Evolutionary conservation across 1,284 basidiomycete species (phyloP), one percentile per base, ranked within the genome.

Genomic region (Microbotryomycetes sp.): DNA sequence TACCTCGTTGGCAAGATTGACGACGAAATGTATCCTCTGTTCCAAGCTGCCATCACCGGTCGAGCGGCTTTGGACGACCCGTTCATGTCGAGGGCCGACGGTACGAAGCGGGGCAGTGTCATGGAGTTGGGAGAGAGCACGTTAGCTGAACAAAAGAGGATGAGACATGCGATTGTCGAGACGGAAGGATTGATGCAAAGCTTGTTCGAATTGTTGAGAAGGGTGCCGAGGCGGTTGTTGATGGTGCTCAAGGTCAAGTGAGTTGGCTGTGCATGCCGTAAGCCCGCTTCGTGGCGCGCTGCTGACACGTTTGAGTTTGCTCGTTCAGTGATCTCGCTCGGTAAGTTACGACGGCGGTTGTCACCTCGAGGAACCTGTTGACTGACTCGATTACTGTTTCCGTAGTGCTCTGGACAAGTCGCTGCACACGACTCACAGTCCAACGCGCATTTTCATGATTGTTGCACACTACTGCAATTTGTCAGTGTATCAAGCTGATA

Each of bases 381-480:
- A n/a, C 52, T 73, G 9, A 72, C 72, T n/a, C 64, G 75, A 54
- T 5, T 35, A n/a, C 4, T 35, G 29, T 21, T 26, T 16, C 13
- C 16, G 15, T 49, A 64, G 89, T 86, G 3, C 91, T 81, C 74
- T 82, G 11, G 81, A 82, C 64, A 71, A 74, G n/a, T 76, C 78
- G 52, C 70, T 82, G 46, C 75, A 79, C 26, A 82, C 81, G 0
- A 82, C 81, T 0, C 81, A 82, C 67, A 72, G 65, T 50, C 69
- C 63, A 46, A 88, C 81, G 62, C 86, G 92, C 13, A 84, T 96
- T 71, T 98, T 97, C 75, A 75, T 97, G 45, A 88, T 97, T 62
- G 87, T 89, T 5, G 92, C 92, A 0, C 87, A 90, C 70, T 96
- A 90, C 75, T 97, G 94, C 75, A 82, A 86, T 52, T 79, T 79